Evolutionary conservation across 2,329 filamentous ascomycete genomes (phyloP).

Genomic region (Microcyclospora pomicola): DNA sequence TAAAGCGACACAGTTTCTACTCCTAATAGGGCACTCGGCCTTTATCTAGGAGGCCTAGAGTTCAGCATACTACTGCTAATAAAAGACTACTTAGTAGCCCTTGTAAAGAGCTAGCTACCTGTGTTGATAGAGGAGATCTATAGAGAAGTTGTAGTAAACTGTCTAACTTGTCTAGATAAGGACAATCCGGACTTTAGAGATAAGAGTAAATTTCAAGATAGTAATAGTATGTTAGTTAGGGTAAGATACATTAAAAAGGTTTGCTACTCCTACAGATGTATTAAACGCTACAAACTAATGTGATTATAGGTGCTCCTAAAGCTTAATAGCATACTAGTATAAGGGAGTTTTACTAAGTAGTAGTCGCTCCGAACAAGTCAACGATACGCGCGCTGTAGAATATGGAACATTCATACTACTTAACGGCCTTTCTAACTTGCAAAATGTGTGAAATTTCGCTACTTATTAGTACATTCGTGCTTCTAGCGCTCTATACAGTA

Average conservation of each 20-base stretch:
- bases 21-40: background rate
- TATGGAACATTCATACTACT: too few relatives aligned
- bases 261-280: background rate
- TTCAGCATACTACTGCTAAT: background rate
- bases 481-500: too few relatives aligned
- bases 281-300: too few relatives aligned
- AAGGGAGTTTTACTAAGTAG: too few relatives aligned
- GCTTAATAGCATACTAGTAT: too few relatives aligned
- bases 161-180: constrained; percentile 20
- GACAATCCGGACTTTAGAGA: constrained; percentile 10
- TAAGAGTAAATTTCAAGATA: constrained; percentile 3
- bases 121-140: background rate
- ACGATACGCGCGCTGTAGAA: too few relatives aligned
- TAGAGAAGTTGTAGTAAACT: background rate
- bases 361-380: too few relatives aligned
- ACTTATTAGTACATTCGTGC: too few relatives aligned
- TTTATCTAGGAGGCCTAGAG: background rate
- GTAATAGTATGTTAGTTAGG: constrained; percentile 8
- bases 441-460: too few relatives aligned
- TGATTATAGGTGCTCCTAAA: too few relatives aligned
- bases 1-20: background rate
- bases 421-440: too few relatives aligned
- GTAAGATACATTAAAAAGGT: constrained; percentile 14
- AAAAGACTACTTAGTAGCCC: constrained; percentile 3
- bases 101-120: constrained; percentile 2